A percentile compares a stretch with the other conserved stretches of the same genome.
Evolutionary conservation across 495 filamentous ascomycete species (phyloP).

Genomic region (Aspergillus avenaceus): DNA sequence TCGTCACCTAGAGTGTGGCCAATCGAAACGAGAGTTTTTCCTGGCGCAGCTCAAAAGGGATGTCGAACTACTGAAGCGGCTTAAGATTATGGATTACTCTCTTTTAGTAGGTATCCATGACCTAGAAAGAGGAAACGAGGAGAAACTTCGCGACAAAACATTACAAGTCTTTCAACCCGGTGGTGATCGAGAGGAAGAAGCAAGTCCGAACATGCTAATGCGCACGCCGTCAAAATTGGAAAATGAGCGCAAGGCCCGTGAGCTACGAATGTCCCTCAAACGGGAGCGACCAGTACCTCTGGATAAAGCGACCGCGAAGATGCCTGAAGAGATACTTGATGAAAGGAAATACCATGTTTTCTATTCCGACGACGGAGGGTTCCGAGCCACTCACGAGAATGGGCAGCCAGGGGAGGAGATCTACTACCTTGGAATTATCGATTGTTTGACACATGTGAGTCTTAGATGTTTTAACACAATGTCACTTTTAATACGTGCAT

Average conservation of each 20-base stretch:
- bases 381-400: slow-evolving; percentile 89
- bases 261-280: slow-evolving; percentile 88
- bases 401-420: slow-evolving; percentile 82
- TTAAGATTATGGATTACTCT: slow-evolving; percentile 99
- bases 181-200: slow-evolving; percentile 56
- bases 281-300: slow-evolving; percentile 88
- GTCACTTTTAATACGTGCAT: slow-evolving; percentile 23
- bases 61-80: slow-evolving; percentile 74
- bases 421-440: slow-evolving; percentile 97
- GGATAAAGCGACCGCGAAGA: slow-evolving; percentile 73
- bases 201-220: slow-evolving; percentile 62
- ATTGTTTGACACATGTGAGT: slow-evolving; percentile 92
- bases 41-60: slow-evolving; percentile 84
- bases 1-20: slow-evolving; percentile 80
- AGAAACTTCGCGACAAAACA: slow-evolving; percentile 92
- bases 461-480: not conserved
- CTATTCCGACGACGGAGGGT: slow-evolving; percentile 91
- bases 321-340: slow-evolving; percentile 82
- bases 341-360: slow-evolving; percentile 70
- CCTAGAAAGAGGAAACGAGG: slow-evolving; percentile 81
- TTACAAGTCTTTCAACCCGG: slow-evolving; percentile 94
- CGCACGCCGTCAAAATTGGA: slow-evolving; percentile 94
- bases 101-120: slow-evolving; percentile 94
- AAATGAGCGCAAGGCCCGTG: slow-evolving; percentile 84
- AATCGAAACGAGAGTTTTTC: slow-evolving; percentile 79